phyloP scores from a whole-genome alignment of 805 yeast species.

The Zygosaccharomyces bailii region DNA sequence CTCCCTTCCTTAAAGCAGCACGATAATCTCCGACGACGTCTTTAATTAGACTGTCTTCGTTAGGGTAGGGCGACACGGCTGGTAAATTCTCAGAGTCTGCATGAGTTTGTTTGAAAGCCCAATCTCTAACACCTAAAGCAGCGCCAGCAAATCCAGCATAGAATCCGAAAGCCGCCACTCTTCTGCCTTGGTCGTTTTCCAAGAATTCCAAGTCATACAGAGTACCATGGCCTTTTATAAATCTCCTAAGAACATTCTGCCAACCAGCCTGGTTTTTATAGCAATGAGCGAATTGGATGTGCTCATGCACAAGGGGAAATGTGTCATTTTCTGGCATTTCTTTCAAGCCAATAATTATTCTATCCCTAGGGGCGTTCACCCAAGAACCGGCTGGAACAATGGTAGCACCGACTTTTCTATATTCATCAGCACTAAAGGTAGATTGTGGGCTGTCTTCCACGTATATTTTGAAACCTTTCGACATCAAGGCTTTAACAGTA shows the following conservation, averaged over 20 bases:
- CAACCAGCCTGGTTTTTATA: conserved; percentile 97
- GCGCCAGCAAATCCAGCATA: conserved; percentile 99
- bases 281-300: conserved; percentile 98
- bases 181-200: conserved; percentile 91
- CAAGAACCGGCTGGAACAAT: conserved; percentile 94
- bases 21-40: conserved; percentile 61
- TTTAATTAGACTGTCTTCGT: conserved; percentile 69
- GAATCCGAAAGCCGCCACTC: conserved; percentile 99
- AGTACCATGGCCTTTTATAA: conserved; percentile 86
- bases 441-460: conserved; percentile 89
- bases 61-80: conserved; percentile 77
- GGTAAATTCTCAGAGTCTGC: conserved; percentile 65
- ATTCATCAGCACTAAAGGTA: conserved; percentile 72
- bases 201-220: conserved; percentile 92
- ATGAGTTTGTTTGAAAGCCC: conserved; percentile 87
- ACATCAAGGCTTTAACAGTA: conserved; percentile 76
- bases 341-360: conserved; percentile 89
- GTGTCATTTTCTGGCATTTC: conserved; percentile 87
- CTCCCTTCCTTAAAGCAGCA: conserved; percentile 57
- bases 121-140: conserved; percentile 88
- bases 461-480: conserved; percentile 82
- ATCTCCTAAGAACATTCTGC: conserved; percentile 84
- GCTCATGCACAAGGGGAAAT: conserved; percentile 93
- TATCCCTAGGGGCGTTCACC: conserved; percentile 84
- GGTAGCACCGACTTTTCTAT: conserved; percentile 72